A percentile compares a stretch with the other conserved stretches of the same genome.
These are phyloP conservation scores for Pneumocystis sp. DNA, from an alignment of 1,139 yeast species.

Conservation along the genomic window DNA sequence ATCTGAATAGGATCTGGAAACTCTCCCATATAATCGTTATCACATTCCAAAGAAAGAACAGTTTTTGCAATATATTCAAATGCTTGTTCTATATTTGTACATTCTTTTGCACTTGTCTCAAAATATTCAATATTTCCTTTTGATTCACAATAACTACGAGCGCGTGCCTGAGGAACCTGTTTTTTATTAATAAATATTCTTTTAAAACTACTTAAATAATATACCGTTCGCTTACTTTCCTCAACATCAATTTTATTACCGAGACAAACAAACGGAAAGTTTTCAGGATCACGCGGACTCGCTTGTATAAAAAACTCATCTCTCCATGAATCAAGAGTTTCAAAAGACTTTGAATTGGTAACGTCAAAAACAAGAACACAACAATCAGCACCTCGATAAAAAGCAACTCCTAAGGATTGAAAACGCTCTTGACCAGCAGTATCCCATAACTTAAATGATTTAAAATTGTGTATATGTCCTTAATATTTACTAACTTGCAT, in stretches of 20 bases:
- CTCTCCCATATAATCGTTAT: conserved; percentile 35
- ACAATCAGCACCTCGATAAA: conserved; percentile 96
- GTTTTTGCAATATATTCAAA: conserved; percentile 91
- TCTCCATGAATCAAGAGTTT: conserved; percentile 79
- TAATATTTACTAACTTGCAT: conserved; percentile 32
- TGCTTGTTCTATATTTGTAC: conserved; percentile 85
- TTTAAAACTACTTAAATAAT: not conserved
- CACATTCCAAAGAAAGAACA: conserved; percentile 82
- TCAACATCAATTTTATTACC: conserved; percentile 94
- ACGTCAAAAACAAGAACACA: conserved; percentile 93
- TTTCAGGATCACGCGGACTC: conserved; percentile 82
- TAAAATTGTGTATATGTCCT: conserved; percentile 29
- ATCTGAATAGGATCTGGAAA: conserved; percentile 11
- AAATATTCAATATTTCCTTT: conserved; percentile 85
- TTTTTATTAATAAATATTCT: not conserved
- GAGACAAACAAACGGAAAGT: conserved; percentile 84
- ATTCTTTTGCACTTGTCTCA: conserved; percentile 84
- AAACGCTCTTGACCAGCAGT: conserved; percentile 82
- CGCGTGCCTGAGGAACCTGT: conserved; percentile 49
- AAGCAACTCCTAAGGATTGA: conserved; percentile 92
- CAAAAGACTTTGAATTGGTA: conserved; percentile 82
- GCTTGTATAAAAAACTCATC: conserved; percentile 92
- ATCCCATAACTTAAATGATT: conserved; percentile 61
- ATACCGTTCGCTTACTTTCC: conserved; percentile 68
- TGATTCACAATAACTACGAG: conserved; percentile 70